phyloP scores from a whole-genome alignment of 2,329 filamentous ascomycete species.

The Davidsoniella australis region DNA sequence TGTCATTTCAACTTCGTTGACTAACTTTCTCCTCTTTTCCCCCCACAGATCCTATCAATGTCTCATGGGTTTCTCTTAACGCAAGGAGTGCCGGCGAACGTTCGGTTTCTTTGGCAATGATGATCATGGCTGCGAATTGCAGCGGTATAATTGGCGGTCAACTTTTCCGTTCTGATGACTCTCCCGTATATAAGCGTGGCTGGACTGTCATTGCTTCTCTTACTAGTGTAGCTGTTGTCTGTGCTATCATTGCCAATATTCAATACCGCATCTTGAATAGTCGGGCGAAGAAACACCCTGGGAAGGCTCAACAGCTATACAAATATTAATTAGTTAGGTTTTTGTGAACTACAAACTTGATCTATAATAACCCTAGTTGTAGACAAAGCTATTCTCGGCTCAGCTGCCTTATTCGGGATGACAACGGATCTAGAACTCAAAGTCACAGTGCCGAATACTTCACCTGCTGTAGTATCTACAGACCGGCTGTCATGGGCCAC shows the following conservation, averaged over 20 bases:
- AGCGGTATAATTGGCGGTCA: conserved; percentile 19
- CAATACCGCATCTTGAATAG: conserved; percentile 14
- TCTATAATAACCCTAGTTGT: no score
- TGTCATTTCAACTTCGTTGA: background rate
- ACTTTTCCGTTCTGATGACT: conserved; percentile 19
- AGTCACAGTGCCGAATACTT: conserved; percentile 24
- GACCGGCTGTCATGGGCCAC: conserved; percentile 59
- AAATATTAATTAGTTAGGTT: no score
- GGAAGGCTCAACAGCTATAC: background rate
- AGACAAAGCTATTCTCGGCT: conserved; percentile 50
- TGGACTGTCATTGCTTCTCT: conserved; percentile 18
- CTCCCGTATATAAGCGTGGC: conserved; percentile 17
- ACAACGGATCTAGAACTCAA: conserved; percentile 47
- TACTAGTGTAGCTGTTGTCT: conserved; percentile 15
- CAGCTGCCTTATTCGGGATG: conserved; percentile 61
- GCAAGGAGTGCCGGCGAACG: conserved; percentile 17
- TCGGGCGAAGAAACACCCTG: conserved; percentile 1
- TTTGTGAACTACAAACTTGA: no score
- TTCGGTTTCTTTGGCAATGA: conserved; percentile 20
- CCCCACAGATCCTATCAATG: conserved; percentile 16
- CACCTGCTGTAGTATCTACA: conserved; percentile 41
- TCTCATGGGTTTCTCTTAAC: conserved; percentile 20
- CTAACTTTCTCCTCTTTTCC: background rate
- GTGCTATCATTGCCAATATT: conserved; percentile 14
- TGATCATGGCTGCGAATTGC: conserved; percentile 20